phyloP scores from a whole-genome alignment of 2,329 filamentous ascomycete genomes.

The Calycina herbarum region DNA sequence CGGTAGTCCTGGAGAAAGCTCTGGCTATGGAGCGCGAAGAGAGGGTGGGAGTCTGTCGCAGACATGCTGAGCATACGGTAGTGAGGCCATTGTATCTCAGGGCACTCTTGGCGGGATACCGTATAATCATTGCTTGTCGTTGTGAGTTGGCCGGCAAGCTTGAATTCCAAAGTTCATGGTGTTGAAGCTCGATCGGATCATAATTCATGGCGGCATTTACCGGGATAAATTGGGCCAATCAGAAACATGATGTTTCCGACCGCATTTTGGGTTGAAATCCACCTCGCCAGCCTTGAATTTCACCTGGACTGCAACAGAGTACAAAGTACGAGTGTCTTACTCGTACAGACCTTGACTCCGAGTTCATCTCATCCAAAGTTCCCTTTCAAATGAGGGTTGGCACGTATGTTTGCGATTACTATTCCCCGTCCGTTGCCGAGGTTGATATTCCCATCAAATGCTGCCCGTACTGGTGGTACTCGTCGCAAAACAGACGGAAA shows the following conservation, averaged over 20 bases:
- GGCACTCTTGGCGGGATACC: constrained; percentile 28
- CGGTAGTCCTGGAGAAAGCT: constrained; percentile 31
- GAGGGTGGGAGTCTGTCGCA: constrained; percentile 18
- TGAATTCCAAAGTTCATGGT: constrained; percentile 19
- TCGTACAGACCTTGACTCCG: no score
- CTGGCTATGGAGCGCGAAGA: constrained; percentile 21
- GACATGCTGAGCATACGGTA: constrained; percentile 31
- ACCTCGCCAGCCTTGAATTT: no score
- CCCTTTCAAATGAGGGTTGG: no score
- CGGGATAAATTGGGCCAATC: constrained; percentile 1
- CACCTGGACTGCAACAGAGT: no score
- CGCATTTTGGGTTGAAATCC: not conserved
- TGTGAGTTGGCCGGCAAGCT: constrained; percentile 15
- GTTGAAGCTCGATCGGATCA: constrained; percentile 10
- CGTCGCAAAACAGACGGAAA: no score
- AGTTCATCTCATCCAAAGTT: no score
- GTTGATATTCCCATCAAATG: no score
- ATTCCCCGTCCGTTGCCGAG: no score
- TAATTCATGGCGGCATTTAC: constrained; percentile 12
- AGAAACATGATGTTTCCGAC: not conserved
- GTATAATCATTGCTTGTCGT: constrained; percentile 36
- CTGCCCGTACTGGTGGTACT: no score
- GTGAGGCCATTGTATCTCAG: constrained; percentile 30
- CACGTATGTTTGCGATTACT: no score
- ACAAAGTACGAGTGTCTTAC: no score